A percentile compares a stretch with the other conserved stretches of the same genome.
Evolutionary conservation across 805 yeast species (phyloP).

Genomic region (Sugiyamaella marilandica): DNA sequence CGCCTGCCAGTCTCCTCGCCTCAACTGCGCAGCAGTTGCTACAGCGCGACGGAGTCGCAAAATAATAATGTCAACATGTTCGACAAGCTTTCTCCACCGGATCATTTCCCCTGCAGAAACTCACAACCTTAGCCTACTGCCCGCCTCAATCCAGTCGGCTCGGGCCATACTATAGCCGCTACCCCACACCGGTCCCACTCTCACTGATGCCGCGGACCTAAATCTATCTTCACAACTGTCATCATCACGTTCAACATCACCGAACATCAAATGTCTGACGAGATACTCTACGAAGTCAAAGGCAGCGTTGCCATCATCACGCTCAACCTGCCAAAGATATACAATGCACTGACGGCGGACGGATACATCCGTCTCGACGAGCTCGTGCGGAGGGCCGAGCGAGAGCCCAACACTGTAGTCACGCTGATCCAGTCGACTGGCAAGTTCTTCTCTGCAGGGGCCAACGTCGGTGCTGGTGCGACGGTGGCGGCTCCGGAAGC

Average conservation of each 20-base stretch:
- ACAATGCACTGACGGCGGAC: conserved; percentile 63
- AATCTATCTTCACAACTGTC: too few relatives aligned
- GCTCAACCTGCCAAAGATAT: conserved; percentile 52
- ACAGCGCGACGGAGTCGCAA: too few relatives aligned
- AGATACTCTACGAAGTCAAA: conserved; percentile 31
- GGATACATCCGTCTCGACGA: conserved; percentile 59
- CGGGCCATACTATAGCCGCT: too few relatives aligned
- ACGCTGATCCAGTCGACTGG: conserved; percentile 72
- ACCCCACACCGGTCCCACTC: too few relatives aligned
- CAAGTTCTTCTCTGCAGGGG: conserved; percentile 79
- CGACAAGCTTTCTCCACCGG: too few relatives aligned
- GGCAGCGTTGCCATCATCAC: conserved; percentile 58
- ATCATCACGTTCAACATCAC: neutral
- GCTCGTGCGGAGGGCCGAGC: conserved; percentile 56
- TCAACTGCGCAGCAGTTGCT: too few relatives aligned
- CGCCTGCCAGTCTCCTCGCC: too few relatives aligned
- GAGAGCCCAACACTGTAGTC: conserved; percentile 52
- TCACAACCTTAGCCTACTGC: too few relatives aligned
- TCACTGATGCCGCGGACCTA: too few relatives aligned
- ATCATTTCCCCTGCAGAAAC: too few relatives aligned
- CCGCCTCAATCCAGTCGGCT: too few relatives aligned
- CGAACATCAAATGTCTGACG: neutral
- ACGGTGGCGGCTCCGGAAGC: neutral
- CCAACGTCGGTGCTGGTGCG: conserved; percentile 49
- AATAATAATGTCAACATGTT: too few relatives aligned